A percentile compares a stretch with the other conserved stretches of the same genome.
phyloP scores from a whole-genome alignment of 2,329 filamentous ascomycete species.

The Ceratocystis smalleyi region DNA sequence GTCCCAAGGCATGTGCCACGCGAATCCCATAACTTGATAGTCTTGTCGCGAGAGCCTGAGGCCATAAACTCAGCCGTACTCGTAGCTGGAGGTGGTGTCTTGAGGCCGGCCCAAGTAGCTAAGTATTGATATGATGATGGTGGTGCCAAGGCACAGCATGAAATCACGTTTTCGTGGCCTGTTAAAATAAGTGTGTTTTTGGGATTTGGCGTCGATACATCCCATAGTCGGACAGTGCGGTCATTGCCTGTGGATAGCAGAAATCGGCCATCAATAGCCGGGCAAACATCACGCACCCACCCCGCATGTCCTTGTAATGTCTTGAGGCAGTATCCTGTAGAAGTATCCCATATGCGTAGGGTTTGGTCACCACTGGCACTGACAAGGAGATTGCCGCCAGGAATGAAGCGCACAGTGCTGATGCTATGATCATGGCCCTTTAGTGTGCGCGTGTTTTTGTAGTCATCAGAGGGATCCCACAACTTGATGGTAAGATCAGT shows the following conservation, averaged over 20 bases:
- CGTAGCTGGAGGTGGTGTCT: constrained; percentile 58
- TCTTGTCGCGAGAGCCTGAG: constrained; percentile 79
- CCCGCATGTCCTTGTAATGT: constrained; percentile 74
- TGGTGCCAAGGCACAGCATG: constrained; percentile 78
- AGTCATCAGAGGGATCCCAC: constrained; percentile 83
- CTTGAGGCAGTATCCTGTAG: constrained; percentile 80
- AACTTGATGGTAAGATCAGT: constrained; percentile 87
- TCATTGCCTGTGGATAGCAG: constrained; percentile 74
- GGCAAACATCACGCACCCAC: constrained; percentile 81
- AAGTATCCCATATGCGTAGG: constrained; percentile 80
- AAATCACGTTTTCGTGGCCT: constrained; percentile 72
- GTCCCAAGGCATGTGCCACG: constrained; percentile 74
- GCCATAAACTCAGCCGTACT: constrained; percentile 78
- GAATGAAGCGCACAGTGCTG: constrained; percentile 75
- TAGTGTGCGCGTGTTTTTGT: constrained; percentile 86
- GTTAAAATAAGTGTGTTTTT: constrained; percentile 68
- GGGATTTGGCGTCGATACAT: constrained; percentile 47
- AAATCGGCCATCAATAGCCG: constrained; percentile 69
- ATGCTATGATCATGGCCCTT: constrained; percentile 88
- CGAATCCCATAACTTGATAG: constrained; percentile 76
- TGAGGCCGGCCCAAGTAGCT: constrained; percentile 61
- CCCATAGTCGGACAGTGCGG: constrained; percentile 70
- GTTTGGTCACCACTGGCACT: constrained; percentile 76
- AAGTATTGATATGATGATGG: constrained; percentile 63
- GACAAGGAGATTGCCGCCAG: constrained; percentile 72